Percentiles rank a stretch among this genome's conserved stretches.
These are phyloP conservation scores for Rhytidiadelphus loreus DNA, from an alignment of 225 moss, liverwort and hornwort genomes.

Conservation along the genomic window DNA sequence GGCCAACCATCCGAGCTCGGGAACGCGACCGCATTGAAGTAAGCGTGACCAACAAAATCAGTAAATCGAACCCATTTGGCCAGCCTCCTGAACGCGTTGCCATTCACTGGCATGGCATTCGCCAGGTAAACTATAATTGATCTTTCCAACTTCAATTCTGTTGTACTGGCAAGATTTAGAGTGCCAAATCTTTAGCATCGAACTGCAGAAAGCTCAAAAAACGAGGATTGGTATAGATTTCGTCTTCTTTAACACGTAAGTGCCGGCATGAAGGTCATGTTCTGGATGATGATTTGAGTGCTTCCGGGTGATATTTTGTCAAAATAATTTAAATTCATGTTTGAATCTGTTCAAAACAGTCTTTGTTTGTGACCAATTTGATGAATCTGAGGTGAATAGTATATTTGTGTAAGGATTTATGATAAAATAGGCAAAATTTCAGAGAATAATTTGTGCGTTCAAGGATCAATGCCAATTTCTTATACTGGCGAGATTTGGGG, in stretches of 20 bases:
- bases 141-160: not conserved
- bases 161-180: not conserved
- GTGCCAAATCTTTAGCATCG: not conserved
- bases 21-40: not conserved
- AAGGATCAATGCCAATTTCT: not conserved
- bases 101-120: slow-evolving; percentile 15
- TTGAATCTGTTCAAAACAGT: not conserved
- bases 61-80: not conserved
- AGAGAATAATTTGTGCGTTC: not conserved
- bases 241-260: too few relatives aligned
- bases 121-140: not conserved
- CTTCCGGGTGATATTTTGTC: not conserved
- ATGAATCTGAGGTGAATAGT: not conserved
- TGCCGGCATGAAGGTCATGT: not conserved
- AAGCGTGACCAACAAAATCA: not conserved
- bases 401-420: not conserved
- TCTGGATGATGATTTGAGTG: not conserved
- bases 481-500: not conserved
- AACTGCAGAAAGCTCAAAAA: not conserved
- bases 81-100: not conserved
- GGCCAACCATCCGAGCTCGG: not conserved
- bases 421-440: not conserved
- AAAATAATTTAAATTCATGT: not conserved
- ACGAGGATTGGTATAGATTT: not conserved
- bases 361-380: not conserved